Evolutionary conservation across 805 yeast species (phyloP).

Genomic region (Cyberlindnera samutprakarnensis): DNA sequence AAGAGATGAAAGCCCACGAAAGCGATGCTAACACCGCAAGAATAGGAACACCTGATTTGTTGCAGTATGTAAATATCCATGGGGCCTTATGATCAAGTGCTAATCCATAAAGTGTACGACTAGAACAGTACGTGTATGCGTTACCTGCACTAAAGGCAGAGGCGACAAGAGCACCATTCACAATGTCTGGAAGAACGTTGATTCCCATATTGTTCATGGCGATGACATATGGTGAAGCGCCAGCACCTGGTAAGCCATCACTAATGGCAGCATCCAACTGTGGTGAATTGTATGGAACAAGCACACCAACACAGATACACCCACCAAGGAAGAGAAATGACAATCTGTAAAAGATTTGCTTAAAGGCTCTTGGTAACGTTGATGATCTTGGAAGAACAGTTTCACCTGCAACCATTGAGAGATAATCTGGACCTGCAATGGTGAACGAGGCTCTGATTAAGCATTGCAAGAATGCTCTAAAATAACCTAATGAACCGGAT

Average conservation of each 20-base stretch:
- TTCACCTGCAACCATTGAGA: conserved; percentile 83
- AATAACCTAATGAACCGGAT: conserved; percentile 53
- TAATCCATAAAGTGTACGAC: conserved; percentile 61
- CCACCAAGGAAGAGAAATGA: conserved; percentile 66
- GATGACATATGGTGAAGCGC: conserved; percentile 74
- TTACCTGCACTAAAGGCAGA: conserved; percentile 83
- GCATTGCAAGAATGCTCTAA: conserved; percentile 67
- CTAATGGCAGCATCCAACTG: conserved; percentile 48
- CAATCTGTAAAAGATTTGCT: conserved; percentile 63
- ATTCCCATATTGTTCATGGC: conserved; percentile 71
- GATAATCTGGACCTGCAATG: conserved; percentile 81
- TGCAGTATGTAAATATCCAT: conserved; percentile 50
- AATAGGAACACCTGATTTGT: conserved; percentile 64
- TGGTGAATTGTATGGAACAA: conserved; percentile 66
- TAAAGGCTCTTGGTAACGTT: conserved; percentile 71
- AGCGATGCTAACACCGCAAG: conserved; percentile 43
- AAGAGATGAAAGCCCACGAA: conserved; percentile 57
- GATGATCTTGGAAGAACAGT: conserved; percentile 56
- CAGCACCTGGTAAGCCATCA: conserved; percentile 65
- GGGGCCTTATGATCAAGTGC: conserved; percentile 74
- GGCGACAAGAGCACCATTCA: conserved; percentile 68
- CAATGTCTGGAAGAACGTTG: conserved; percentile 62
- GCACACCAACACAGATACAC: conserved; percentile 69
- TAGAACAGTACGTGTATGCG: conserved; percentile 68
- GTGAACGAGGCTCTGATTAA: conserved; percentile 69